Conservation (phyloP, 441 rosid species). For the Adansonia gregorii region DNA sequence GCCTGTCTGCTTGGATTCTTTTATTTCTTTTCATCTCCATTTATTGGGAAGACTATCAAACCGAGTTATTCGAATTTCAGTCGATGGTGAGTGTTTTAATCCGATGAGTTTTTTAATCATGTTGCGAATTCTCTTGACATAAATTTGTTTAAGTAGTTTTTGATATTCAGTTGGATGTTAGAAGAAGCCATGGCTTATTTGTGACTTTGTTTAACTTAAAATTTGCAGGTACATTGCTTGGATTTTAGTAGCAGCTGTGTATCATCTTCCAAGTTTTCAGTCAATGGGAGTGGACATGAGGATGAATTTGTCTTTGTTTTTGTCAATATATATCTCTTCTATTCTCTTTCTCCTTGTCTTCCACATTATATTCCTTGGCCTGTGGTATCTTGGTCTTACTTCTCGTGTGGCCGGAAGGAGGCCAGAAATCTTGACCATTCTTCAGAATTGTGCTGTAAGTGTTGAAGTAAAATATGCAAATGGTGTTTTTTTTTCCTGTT, state of each 20-base stretch:
- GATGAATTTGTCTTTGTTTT: constrained; percentile 96
- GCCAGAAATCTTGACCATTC: constrained; percentile 89
- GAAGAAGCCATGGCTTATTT: constrained; percentile 3
- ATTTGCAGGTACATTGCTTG: constrained; percentile 89
- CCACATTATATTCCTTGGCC: constrained; percentile 84
- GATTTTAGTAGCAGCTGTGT: constrained; percentile 97
- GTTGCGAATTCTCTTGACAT: not conserved
- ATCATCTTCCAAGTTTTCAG: constrained; percentile 99
- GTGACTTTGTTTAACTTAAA: constrained; percentile 30
- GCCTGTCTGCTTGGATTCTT: constrained; percentile 96
- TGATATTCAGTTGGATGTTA: constrained; percentile 1
- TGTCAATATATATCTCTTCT: constrained; percentile 88
- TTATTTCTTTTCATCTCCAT: constrained; percentile 98
- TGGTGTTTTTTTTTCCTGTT: constrained; percentile 2
- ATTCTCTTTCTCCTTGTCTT: constrained; percentile 91
- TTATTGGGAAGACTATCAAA: constrained; percentile 85
- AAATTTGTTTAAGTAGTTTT: not conserved
- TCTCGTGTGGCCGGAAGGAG: constrained; percentile 95
- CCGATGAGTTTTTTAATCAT: not conserved
- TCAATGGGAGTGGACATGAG: constrained; percentile 99
- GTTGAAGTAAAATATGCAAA: constrained; percentile 21
- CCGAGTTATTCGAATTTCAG: constrained; percentile 97
- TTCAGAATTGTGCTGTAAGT: constrained; percentile 93
- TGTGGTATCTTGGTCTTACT: constrained; percentile 92
- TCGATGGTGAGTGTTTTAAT: constrained; percentile 67